A percentile compares a stretch with the other conserved stretches of the same genome.
These are phyloP conservation scores for Aspergillus asperescens DNA, from an alignment of 495 filamentous ascomycete species.

Conservation along the genomic window DNA sequence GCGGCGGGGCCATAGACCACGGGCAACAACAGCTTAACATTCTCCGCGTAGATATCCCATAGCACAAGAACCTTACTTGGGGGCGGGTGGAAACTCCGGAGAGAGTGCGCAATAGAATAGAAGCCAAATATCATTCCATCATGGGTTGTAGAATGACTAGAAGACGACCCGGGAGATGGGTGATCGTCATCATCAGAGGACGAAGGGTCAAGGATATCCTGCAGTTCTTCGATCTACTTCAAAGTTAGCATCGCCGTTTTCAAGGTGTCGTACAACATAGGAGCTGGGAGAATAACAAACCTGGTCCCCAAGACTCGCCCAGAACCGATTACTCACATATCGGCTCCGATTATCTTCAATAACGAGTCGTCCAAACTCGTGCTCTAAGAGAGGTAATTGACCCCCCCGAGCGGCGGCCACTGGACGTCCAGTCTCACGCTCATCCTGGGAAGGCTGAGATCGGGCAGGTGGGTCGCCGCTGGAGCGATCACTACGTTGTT, in stretches of 20 bases:
- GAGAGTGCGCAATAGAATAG: slow-evolving; percentile 49
- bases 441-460: slow-evolving; percentile 15
- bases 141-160: slow-evolving; percentile 47
- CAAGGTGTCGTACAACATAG: neutral
- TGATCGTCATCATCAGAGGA: slow-evolving; percentile 61
- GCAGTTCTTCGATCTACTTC: slow-evolving; percentile 62
- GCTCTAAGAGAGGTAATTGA: slow-evolving; percentile 42
- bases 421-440: slow-evolving; percentile 22
- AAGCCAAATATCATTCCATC: slow-evolving; percentile 68
- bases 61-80: slow-evolving; percentile 58
- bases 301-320: slow-evolving; percentile 85
- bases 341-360: slow-evolving; percentile 74
- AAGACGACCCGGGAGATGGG: slow-evolving; percentile 51
- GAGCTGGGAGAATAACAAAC: slow-evolving; percentile 34
- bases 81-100: slow-evolving; percentile 49
- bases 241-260: slow-evolving; percentile 8
- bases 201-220: slow-evolving; percentile 61
- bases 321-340: slow-evolving; percentile 86
- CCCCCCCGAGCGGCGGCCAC: slow-evolving; percentile 21
- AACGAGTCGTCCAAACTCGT: slow-evolving; percentile 75
- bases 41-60: slow-evolving; percentile 64
- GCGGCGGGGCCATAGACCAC: slow-evolving; percentile 61
- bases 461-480: slow-evolving; percentile 7
- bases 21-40: slow-evolving; percentile 67
- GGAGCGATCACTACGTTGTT: slow-evolving; percentile 6